Evolutionary conservation across 1,284 basidiomycete genomes (phyloP).

Genomic region (Heterobasidion occidentale): DNA sequence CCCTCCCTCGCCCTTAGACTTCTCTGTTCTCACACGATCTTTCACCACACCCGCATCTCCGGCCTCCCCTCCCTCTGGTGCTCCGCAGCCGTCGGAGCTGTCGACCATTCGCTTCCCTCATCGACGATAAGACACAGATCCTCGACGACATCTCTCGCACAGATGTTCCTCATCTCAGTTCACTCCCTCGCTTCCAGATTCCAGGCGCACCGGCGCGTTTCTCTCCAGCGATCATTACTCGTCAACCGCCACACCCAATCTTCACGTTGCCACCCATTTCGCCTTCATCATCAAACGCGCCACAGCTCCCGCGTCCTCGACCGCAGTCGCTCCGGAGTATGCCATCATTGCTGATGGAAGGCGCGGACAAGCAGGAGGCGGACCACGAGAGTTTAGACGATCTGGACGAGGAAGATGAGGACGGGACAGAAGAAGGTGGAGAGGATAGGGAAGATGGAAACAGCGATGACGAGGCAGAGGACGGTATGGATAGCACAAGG

Average conservation of each 20-base stretch:
- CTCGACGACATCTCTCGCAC: neutral
- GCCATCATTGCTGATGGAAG: constrained; percentile 41
- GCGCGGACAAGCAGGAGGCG: constrained; percentile 26
- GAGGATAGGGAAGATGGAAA: constrained; percentile 18
- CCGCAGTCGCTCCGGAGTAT: constrained; percentile 32
- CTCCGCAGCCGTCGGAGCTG: neutral
- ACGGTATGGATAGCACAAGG: constrained; percentile 1
- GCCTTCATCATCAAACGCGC: constrained; percentile 14
- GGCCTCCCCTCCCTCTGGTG: neutral
- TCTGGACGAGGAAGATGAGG: constrained; percentile 29
- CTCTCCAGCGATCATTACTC: constrained; percentile 40
- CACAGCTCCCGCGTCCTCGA: constrained; percentile 14
- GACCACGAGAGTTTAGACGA: constrained; percentile 32
- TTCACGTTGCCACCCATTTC: constrained; percentile 40
- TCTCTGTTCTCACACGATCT: neutral
- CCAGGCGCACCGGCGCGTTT: constrained; percentile 32
- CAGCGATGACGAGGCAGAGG: constrained; percentile 20
- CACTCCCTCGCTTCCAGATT: constrained; percentile 10
- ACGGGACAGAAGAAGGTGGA: constrained; percentile 21
- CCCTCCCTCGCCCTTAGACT: neutral
- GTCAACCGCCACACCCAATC: constrained; percentile 42
- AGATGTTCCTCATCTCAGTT: neutral
- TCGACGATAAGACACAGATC: neutral
- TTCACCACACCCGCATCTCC: neutral
- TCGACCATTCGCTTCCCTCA: neutral